Evolutionary conservation across 2,329 filamentous ascomycete genomes (phyloP).

Genomic region (Thelonectria olida): DNA sequence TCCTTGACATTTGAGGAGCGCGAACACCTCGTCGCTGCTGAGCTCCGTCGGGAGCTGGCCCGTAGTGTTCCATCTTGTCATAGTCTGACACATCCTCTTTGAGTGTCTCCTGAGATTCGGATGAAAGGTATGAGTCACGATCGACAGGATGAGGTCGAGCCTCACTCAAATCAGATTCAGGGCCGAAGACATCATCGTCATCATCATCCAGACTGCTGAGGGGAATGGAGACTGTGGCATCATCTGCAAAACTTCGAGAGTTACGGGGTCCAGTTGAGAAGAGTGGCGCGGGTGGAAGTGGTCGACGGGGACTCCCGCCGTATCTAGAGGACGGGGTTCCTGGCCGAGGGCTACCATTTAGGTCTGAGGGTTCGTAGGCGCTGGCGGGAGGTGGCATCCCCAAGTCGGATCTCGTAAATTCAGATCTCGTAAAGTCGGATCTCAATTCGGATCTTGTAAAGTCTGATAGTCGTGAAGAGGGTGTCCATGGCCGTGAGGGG

Average conservation of each 20-base stretch:
- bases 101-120: conserved; percentile 63
- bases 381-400: conserved; percentile 75
- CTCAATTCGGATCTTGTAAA: conserved; percentile 58
- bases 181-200: conserved; percentile 80
- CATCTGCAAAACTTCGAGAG: conserved; percentile 67
- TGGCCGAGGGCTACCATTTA: conserved; percentile 89
- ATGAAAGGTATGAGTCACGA: conserved; percentile 63
- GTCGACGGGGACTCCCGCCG: conserved; percentile 85
- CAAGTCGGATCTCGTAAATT: conserved; percentile 47
- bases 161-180: conserved; percentile 63
- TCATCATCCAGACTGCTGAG: conserved; percentile 67
- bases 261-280: conserved; percentile 69
- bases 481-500: conserved; percentile 68
- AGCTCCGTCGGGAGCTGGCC: conserved; percentile 84
- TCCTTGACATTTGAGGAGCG: conserved; percentile 87
- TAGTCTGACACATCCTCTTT: conserved; percentile 54
- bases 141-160: conserved; percentile 61
- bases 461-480: conserved; percentile 54
- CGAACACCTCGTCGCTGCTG: conserved; percentile 90
- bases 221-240: conserved; percentile 78
- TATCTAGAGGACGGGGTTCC: conserved; percentile 92
- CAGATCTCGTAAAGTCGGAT: too few species aligned
- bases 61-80: conserved; percentile 82
- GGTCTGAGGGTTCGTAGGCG: conserved; percentile 84
- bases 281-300: conserved; percentile 86